phyloP scores from a whole-genome alignment of 2,329 filamentous ascomycete species.

The Aureobasidium namibiae region DNA sequence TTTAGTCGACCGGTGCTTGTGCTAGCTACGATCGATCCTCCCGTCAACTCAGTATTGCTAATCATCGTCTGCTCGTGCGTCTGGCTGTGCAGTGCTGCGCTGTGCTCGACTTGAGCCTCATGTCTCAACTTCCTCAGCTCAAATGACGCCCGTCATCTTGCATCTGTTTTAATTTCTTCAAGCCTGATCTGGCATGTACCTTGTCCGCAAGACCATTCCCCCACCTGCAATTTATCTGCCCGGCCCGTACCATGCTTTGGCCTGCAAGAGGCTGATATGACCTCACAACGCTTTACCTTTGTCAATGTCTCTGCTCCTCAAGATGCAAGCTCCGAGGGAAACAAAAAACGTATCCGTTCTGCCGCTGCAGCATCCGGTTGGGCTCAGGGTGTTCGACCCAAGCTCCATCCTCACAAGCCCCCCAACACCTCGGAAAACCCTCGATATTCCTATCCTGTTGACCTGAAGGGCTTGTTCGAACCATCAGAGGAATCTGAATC shows the following conservation, averaged over 20 bases:
- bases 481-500: background rate
- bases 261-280: constrained; percentile 1
- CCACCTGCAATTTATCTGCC: background rate
- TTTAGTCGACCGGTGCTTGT: background rate
- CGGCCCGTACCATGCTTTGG: background rate
- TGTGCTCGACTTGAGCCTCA: background rate
- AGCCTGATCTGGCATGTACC: background rate
- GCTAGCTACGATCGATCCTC: background rate
- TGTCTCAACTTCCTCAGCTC: background rate
- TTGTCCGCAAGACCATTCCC: background rate
- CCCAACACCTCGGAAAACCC: background rate
- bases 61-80: background rate
- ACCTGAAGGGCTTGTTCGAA: background rate
- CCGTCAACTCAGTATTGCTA: background rate
- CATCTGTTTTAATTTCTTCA: background rate
- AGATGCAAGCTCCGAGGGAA: constrained; percentile 17
- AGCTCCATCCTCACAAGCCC: constrained; percentile 8
- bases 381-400: constrained; percentile 17
- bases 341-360: constrained; percentile 24
- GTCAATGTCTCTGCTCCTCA: constrained; percentile 23
- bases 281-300: constrained; percentile 18
- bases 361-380: constrained; percentile 24
- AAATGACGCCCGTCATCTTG: background rate
- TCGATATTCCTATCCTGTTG: background rate
- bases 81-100: background rate